A percentile compares a stretch with the other conserved stretches of the same genome.
Evolutionary conservation across 805 yeast species (phyloP).

Genomic region (Metschnikowia sp.): DNA sequence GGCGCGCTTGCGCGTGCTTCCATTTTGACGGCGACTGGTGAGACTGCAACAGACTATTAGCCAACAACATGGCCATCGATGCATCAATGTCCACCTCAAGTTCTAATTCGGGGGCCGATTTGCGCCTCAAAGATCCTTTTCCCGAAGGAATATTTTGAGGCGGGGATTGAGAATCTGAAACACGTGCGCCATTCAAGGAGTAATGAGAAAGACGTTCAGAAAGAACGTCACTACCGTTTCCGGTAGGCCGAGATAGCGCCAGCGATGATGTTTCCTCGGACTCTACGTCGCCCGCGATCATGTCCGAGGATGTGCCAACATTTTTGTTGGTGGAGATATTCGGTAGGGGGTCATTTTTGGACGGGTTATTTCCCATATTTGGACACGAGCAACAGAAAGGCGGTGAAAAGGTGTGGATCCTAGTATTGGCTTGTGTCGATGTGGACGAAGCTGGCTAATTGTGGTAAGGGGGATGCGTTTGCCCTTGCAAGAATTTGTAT

Average conservation of each 20-base stretch:
- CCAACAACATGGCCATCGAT: conserved; percentile 42
- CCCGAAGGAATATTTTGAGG: conserved; percentile 13
- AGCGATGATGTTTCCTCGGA: conserved; percentile 39
- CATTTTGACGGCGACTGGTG: conserved; percentile 7
- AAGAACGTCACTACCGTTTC: conserved; percentile 18
- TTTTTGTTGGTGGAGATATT: conserved; percentile 30
- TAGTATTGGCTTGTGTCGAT: neutral
- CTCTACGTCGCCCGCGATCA: conserved; percentile 35
- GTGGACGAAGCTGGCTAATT: neutral
- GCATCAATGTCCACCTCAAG: conserved; percentile 43
- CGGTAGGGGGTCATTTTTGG: conserved; percentile 49
- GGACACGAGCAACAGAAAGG: conserved; percentile 2
- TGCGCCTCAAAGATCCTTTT: conserved; percentile 9
- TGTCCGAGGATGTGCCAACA: conserved; percentile 23
- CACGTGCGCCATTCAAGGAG: neutral
- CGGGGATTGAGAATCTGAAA: conserved; percentile 4
- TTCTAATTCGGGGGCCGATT: conserved; percentile 8
- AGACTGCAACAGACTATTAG: conserved; percentile 5
- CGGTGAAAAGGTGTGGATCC: neutral
- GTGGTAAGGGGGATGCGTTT: neutral
- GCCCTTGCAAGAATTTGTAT: neutral
- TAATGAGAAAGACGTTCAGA: conserved; percentile 3
- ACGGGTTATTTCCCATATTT: conserved; percentile 65
- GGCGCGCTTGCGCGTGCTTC: neutral
- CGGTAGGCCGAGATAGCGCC: conserved; percentile 39